These are phyloP conservation scores for Vanrija sp. DNA, from an alignment of 1,284 basidiomycete species.

Conservation along the genomic window DNA sequence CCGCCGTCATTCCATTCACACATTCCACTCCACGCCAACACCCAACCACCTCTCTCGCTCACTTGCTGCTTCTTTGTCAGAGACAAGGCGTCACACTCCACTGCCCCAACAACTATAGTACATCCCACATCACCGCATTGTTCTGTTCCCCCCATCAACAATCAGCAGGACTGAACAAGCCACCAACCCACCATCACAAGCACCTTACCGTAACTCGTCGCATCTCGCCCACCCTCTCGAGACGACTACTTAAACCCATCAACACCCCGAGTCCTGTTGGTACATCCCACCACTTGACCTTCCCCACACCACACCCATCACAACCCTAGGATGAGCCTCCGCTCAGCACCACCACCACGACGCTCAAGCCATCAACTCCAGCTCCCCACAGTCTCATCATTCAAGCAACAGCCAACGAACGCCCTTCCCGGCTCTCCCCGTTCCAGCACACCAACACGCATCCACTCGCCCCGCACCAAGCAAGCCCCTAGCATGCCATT, in stretches of 20 bases:
- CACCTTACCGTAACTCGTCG: neutral
- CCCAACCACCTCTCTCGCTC: no score
- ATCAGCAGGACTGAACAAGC: no score
- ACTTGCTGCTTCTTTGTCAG: no score
- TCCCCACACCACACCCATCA: neutral
- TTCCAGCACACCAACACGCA: constrained; percentile 3
- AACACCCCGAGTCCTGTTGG: neutral
- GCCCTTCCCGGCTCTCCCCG: neutral
- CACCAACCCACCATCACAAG: no score
- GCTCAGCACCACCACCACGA: neutral
- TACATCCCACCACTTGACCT: neutral
- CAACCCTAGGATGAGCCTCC: constrained; percentile 2
- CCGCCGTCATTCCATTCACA: no score
- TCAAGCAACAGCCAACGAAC: neutral
- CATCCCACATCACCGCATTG: no score
- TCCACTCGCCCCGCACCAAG: neutral
- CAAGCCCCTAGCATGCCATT: neutral
- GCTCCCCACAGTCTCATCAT: neutral
- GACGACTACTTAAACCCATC: no score
- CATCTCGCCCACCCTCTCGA: neutral
- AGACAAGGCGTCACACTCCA: no score
- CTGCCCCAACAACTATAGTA: no score
- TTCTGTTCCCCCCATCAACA: no score
- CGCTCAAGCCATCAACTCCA: neutral
- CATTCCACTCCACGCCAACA: no score